phyloP scores from a whole-genome alignment of 208 protist species.

The Trypanosoma theileri region DNA sequence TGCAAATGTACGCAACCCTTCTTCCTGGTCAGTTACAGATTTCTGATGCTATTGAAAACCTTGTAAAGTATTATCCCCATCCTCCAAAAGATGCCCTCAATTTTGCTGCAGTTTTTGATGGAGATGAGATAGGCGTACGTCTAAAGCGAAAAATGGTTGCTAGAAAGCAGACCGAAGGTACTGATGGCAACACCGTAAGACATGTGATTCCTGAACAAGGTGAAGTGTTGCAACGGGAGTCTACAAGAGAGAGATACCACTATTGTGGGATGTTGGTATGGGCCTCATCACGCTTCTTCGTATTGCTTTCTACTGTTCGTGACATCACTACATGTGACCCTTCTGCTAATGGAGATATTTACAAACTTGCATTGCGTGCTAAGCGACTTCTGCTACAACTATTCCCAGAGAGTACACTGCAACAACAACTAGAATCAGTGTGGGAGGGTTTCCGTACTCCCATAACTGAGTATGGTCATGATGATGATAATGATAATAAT shows the following conservation, averaged over 20 bases:
- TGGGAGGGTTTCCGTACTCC: conserved; percentile 45
- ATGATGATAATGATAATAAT: conserved; percentile 1
- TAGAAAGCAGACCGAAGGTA: neutral
- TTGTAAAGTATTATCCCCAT: conserved; percentile 77
- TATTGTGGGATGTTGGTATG: conserved; percentile 71
- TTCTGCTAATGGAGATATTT: conserved; percentile 40
- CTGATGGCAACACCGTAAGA: conserved; percentile 9
- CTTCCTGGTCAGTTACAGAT: conserved; percentile 45
- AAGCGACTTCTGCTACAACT: conserved; percentile 55
- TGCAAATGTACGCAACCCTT: conserved; percentile 41
- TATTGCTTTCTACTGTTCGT: conserved; percentile 46
- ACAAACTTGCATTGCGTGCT: conserved; percentile 39
- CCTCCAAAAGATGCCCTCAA: conserved; percentile 59
- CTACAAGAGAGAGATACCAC: conserved; percentile 46
- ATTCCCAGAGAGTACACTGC: conserved; percentile 72
- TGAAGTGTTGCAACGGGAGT: conserved; percentile 25
- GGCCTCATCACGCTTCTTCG: conserved; percentile 64
- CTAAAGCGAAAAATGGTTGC: conserved; percentile 45
- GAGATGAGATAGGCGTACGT: conserved; percentile 62
- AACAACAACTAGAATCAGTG: conserved; percentile 56
- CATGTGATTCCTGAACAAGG: conserved; percentile 30
- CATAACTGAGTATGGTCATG: neutral
- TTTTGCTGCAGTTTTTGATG: conserved; percentile 53
- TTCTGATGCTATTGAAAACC: conserved; percentile 52
- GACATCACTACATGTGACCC: conserved; percentile 23